These are phyloP conservation scores for Sporisorium reilianum DNA, from an alignment of 1,284 basidiomycete species.

Conservation along the genomic window DNA sequence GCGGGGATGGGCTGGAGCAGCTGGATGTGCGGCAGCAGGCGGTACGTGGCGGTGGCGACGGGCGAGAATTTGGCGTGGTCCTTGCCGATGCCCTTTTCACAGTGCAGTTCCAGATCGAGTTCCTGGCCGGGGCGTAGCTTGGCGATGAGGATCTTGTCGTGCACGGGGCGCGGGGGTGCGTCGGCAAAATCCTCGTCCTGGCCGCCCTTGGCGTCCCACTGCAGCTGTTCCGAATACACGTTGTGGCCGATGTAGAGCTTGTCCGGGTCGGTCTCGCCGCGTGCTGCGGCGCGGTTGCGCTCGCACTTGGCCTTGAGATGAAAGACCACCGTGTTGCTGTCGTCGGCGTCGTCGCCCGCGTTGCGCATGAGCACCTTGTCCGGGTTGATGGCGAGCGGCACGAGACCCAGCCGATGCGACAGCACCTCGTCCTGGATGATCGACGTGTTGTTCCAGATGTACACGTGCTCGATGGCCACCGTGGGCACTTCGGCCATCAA, in stretches of 20 bases:
- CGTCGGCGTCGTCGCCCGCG: slow-evolving; percentile 75
- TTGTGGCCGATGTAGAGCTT: slow-evolving; percentile 56
- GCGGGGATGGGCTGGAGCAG: slow-evolving; percentile 79
- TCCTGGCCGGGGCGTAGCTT: slow-evolving; percentile 91
- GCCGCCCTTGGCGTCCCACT: slow-evolving; percentile 88
- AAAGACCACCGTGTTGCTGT: slow-evolving; percentile 93
- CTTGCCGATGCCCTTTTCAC: slow-evolving; percentile 92
- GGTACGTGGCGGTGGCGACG: slow-evolving; percentile 84
- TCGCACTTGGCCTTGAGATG: slow-evolving; percentile 80
- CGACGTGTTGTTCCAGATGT: slow-evolving; percentile 94
- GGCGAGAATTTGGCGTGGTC: slow-evolving; percentile 98
- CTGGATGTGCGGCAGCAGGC: slow-evolving; percentile 87
- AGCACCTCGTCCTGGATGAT: slow-evolving; percentile 96
- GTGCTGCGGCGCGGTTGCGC: slow-evolving; percentile 73
- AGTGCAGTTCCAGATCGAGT: slow-evolving; percentile 88
- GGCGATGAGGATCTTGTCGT: slow-evolving; percentile 88
- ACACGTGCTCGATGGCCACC: slow-evolving; percentile 91
- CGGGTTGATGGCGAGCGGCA: slow-evolving; percentile 91
- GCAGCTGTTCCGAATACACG: slow-evolving; percentile 82
- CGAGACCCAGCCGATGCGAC: slow-evolving; percentile 87
- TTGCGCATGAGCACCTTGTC: slow-evolving; percentile 72
- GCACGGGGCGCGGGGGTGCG: slow-evolving; percentile 78
- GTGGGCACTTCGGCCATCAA: slow-evolving; percentile 89
- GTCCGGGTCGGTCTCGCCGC: slow-evolving; percentile 71
- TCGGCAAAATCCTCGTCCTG: slow-evolving; percentile 74